Evolutionary conservation across 257 asterid species (phyloP).

Genomic region (Fraxinus cuspidata): DNA sequence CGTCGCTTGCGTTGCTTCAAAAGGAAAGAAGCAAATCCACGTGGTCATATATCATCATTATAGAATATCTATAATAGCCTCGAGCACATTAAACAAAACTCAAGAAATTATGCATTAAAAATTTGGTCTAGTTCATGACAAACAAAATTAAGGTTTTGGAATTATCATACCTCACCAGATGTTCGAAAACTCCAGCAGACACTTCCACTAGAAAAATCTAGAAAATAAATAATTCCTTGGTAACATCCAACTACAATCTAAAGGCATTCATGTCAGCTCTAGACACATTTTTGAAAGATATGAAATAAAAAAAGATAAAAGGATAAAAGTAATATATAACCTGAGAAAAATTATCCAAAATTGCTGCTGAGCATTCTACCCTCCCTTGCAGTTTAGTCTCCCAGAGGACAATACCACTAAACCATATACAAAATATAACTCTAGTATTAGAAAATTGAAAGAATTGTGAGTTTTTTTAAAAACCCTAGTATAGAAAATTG

Average conservation of each 20-base stretch:
- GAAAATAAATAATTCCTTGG: constrained; percentile 73
- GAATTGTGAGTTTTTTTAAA: neutral
- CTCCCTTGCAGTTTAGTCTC: constrained; percentile 76
- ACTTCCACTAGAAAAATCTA: constrained; percentile 63
- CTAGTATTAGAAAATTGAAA: constrained; percentile 10
- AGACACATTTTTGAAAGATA: constrained; percentile 4
- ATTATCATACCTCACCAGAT: constrained; percentile 69
- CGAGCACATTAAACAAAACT: constrained; percentile 2
- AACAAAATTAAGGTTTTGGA: neutral
- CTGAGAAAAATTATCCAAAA: constrained; percentile 80
- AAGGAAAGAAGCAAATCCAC: neutral
- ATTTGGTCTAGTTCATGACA: neutral
- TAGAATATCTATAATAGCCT: neutral
- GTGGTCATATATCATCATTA: constrained; percentile 1
- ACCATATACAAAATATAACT: constrained; percentile 21
- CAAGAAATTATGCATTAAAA: neutral
- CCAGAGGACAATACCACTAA: constrained; percentile 77
- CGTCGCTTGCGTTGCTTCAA: neutral
- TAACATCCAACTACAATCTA: constrained; percentile 94
- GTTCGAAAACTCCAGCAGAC: constrained; percentile 79
- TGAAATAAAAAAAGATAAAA: constrained; percentile 7
- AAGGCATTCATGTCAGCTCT: constrained; percentile 27
- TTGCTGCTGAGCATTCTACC: constrained; percentile 87
- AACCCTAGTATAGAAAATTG: constrained; percentile 5
- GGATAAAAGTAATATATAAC: constrained; percentile 36